phyloP scores from a whole-genome alignment of 768 basidiomycete genomes.

The Hypsizygus marmoreus region DNA sequence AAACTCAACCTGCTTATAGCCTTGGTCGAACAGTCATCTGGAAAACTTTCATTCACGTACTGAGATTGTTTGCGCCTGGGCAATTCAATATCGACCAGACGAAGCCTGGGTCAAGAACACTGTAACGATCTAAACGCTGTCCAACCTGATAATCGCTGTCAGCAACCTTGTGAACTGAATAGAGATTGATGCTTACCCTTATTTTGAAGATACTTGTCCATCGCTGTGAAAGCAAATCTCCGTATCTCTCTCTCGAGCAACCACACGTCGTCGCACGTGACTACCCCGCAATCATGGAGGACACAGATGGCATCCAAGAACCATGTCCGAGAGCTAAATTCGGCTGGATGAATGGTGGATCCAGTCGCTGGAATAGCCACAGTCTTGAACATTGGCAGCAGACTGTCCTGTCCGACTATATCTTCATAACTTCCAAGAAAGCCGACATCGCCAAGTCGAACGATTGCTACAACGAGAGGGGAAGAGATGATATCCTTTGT shows the following conservation, averaged over 20 bases:
- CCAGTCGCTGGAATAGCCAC: constrained; percentile 37
- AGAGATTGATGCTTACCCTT: constrained; percentile 30
- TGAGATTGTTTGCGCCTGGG: no score
- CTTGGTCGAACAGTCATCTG: no score
- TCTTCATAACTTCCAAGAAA: constrained; percentile 46
- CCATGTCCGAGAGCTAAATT: constrained; percentile 50
- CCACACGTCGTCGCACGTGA: constrained; percentile 51
- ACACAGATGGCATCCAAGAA: constrained; percentile 48
- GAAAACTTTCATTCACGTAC: background rate
- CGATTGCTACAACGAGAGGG: constrained; percentile 45
- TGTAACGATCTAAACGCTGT: constrained; percentile 32
- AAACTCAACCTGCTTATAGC: no score
- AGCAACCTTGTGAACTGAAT: background rate
- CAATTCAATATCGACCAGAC: no score
- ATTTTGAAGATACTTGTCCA: constrained; percentile 50
- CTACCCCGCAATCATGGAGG: constrained; percentile 49
- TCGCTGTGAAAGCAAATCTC: constrained; percentile 47
- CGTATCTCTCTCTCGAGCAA: constrained; percentile 48
- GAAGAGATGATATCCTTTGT: constrained; percentile 38
- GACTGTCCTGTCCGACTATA: constrained; percentile 41
- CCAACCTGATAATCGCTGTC: constrained; percentile 25
- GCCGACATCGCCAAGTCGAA: constrained; percentile 41
- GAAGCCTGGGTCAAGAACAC: constrained; percentile 25
- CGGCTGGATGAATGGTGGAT: constrained; percentile 28
- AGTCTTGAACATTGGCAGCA: constrained; percentile 46